Evolutionary conservation across 2,329 filamentous ascomycete genomes (phyloP), one percentile per base, ranked within the genome.

Genomic region (Emericellopsis cladophorae): DNA sequence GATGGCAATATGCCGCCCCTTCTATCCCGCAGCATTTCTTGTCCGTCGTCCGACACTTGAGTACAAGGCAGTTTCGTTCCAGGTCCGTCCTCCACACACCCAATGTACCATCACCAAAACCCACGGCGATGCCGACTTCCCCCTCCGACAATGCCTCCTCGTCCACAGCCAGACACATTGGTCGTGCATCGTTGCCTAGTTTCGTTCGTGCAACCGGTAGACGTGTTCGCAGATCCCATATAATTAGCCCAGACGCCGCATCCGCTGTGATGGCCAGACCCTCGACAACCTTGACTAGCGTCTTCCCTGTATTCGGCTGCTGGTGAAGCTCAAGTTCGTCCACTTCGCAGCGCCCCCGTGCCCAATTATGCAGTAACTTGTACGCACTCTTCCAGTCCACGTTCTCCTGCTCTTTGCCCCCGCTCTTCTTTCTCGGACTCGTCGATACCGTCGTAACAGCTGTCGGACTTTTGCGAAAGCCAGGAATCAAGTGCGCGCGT

Each of bases 341-440:
- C 11, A 95, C 77, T 31, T 76, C 81, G 52, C 87, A 94, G 49
- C 76, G 79, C 1, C 90, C 92, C 46, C 72, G 76, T 1, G 84
- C 76, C 92, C 92, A 96, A 61, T 96, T 96, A 56, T 95, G 84
- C 36, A 85, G 74, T 39, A 95, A 68, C 52, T 82, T 86, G 60
- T 93, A 96, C 52, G 92, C 84, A 45, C 76, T 74, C 65, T 93
- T 94, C 89, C 89, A 95, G 54, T 92, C 76, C 4, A 35, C 32
- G 32, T 9, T 21, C 32, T 35, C 9, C 9, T 35, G 32, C 9
- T 15, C n/a, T 15, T 15, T 21, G 7, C 8, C n/a, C 3, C 32
- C 32, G 32, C 18, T 21, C 32, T n/a, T 42, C 51, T 40, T 54
- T 12, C 26, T 29, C 9, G 26, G 26, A 12, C 26, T 29, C 26